A percentile compares a stretch with the other conserved stretches of the same genome.
Conservation (phyloP, 257 asterid species). For the Mitragyna speciosa region DNA sequence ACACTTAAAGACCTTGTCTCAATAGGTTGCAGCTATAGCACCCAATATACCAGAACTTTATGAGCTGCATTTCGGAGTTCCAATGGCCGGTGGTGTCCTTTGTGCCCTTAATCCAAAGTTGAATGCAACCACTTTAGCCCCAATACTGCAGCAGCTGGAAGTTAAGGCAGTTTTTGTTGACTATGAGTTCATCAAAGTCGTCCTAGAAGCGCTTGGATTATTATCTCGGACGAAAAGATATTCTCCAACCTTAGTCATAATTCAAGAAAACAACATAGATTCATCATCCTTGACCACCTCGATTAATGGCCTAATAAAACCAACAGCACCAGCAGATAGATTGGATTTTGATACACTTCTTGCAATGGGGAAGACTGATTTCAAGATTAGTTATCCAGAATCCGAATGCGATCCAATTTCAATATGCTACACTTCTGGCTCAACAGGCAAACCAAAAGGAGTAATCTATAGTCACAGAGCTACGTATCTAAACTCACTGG, state of each 20-base stretch:
- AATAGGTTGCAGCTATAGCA: conserved; percentile 61
- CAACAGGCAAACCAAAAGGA: conserved; percentile 77
- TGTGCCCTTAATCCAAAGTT: conserved; percentile 51
- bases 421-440: conserved; percentile 72
- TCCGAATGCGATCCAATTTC: conserved; percentile 70
- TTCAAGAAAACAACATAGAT: conserved; percentile 25
- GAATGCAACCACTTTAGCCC: conserved; percentile 41
- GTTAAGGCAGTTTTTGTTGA: conserved; percentile 58
- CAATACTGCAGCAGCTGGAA: conserved; percentile 44
- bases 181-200: conserved; percentile 36
- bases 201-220: conserved; percentile 35
- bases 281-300: background rate
- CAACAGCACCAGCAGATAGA: background rate
- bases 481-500: conserved; percentile 55
- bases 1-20: background rate
- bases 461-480: conserved; percentile 78
- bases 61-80: conserved; percentile 68
- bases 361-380: conserved; percentile 37
- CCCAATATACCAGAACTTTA: conserved; percentile 65
- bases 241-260: conserved; percentile 38
- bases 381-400: conserved; percentile 45
- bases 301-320: background rate
- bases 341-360: conserved; percentile 45
- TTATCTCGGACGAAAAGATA: conserved; percentile 29
- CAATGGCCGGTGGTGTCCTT: conserved; percentile 71